Percentiles rank a stretch among this genome's conserved stretches.
Evolutionary conservation across 2,329 filamentous ascomycete species (phyloP).

Genomic region (Colletotrichum sp.): DNA sequence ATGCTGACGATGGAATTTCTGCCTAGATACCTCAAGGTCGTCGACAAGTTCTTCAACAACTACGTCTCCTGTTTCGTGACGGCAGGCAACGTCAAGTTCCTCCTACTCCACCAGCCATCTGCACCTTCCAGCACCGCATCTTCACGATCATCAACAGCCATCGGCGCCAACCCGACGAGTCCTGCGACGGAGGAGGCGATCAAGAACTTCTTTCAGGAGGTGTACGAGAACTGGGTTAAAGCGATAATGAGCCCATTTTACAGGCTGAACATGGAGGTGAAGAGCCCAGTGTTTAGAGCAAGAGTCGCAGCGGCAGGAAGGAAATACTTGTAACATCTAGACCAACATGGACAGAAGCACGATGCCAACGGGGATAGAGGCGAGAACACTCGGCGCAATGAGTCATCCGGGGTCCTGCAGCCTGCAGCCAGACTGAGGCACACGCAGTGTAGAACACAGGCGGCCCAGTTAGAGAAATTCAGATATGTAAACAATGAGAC

Average conservation of each 20-base stretch:
- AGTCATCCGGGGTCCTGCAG: neutral
- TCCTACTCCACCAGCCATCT: conserved; percentile 86
- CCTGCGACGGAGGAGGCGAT: conserved; percentile 95
- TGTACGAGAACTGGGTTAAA: conserved; percentile 97
- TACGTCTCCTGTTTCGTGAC: conserved; percentile 96
- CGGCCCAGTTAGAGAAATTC: neutral
- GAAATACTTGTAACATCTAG: conserved; percentile 74
- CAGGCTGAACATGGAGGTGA: conserved; percentile 80
- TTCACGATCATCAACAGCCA: conserved; percentile 68
- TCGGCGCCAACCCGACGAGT: conserved; percentile 83
- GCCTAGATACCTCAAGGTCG: conserved; percentile 87
- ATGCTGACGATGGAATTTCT: neutral
- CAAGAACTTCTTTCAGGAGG: conserved; percentile 90
- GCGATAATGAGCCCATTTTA: conserved; percentile 98
- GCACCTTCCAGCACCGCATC: conserved; percentile 39
- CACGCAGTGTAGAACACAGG: neutral
- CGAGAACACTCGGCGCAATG: neutral
- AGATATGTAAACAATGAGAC: neutral
- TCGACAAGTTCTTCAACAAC: conserved; percentile 96
- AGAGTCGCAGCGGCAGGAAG: conserved; percentile 86
- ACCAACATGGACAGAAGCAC: neutral
- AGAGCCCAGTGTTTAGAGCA: conserved; percentile 83
- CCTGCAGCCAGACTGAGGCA: neutral
- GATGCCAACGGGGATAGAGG: neutral
- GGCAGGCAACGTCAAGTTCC: conserved; percentile 89